phyloP scores from a whole-genome alignment of 2,329 filamentous ascomycete genomes.

The Fusarium papillatum region DNA sequence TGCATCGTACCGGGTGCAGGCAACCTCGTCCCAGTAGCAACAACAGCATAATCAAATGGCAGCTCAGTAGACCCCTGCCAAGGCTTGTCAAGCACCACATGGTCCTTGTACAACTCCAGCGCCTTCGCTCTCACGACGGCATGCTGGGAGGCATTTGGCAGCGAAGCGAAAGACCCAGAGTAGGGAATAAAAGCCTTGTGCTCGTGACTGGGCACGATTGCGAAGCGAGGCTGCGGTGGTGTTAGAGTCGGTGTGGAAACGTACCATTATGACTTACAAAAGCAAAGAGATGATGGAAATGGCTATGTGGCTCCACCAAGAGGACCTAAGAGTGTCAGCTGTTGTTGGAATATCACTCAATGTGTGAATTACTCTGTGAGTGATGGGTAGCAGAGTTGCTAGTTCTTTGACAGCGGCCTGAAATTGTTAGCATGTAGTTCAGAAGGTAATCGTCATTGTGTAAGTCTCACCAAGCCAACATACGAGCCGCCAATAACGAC shows the following conservation, averaged over 20 bases:
- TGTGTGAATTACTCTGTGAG: slow-evolving; percentile 32
- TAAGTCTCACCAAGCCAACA: slow-evolving; percentile 39
- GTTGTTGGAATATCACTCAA: rapidly evolving
- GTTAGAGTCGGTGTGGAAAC: background rate
- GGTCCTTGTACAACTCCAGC: slow-evolving; percentile 30
- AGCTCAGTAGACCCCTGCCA: slow-evolving; percentile 42
- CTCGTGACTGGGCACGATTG: slow-evolving; percentile 57
- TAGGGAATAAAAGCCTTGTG: slow-evolving; percentile 65
- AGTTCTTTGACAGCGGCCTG: slow-evolving; percentile 43
- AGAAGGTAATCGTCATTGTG: background rate
- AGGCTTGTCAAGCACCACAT: slow-evolving; percentile 34
- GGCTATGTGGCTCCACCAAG: slow-evolving; percentile 63
- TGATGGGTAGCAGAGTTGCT: slow-evolving; percentile 33
- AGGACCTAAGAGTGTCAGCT: slow-evolving; percentile 49
- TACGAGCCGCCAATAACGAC: slow-evolving; percentile 45
- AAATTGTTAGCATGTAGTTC: background rate
- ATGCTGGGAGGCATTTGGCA: slow-evolving; percentile 35
- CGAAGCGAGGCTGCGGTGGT: slow-evolving; percentile 54
- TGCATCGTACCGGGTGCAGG: slow-evolving; percentile 42
- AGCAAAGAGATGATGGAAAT: slow-evolving; percentile 63
- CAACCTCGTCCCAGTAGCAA: slow-evolving; percentile 39
- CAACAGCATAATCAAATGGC: slow-evolving; percentile 40
- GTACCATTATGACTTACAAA: slow-evolving; percentile 47
- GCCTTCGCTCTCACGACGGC: slow-evolving; percentile 35
- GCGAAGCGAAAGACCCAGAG: slow-evolving; percentile 34